These are phyloP conservation scores for Eremothecium sinecaudum DNA, from an alignment of 1,139 yeast genomes.

Conservation along the genomic window DNA sequence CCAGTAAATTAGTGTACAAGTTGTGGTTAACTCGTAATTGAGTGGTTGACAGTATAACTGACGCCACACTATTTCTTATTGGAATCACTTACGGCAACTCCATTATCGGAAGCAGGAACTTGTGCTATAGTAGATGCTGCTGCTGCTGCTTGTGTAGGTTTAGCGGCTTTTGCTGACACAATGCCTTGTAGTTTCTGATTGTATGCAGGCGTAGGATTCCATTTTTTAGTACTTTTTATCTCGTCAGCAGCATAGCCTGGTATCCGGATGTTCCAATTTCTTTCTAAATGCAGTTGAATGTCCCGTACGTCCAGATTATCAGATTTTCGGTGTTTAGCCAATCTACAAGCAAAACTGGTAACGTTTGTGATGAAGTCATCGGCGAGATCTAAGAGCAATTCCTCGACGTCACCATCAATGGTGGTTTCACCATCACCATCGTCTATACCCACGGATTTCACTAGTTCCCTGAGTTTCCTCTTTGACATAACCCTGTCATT, in stretches of 20 bases:
- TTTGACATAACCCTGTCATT: conserved; percentile 81
- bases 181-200: conserved; percentile 63
- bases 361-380: conserved; percentile 91
- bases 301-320: conserved; percentile 82
- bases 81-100: conserved; percentile 6
- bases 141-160: conserved; percentile 12
- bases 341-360: conserved; percentile 83
- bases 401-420: conserved; percentile 97
- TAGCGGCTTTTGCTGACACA: conserved; percentile 21
- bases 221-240: conserved; percentile 70
- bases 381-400: conserved; percentile 77
- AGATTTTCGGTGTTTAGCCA: conserved; percentile 91
- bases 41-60: too few species aligned
- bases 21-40: too few species aligned
- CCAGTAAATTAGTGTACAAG: too few species aligned
- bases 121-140: too few species aligned
- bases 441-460: conserved; percentile 70
- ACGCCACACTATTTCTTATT: conserved; percentile 5
- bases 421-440: conserved; percentile 82
- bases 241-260: conserved; percentile 94
- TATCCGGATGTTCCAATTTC: conserved; percentile 89
- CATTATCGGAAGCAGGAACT: conserved; percentile 13
- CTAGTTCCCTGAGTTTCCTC: conserved; percentile 78
- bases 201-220: conserved; percentile 66
- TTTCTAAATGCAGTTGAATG: conserved; percentile 82